Base-by-base conservation (phyloP, 495 filamentous ascomycete species). In the Tuber brumale region DNA sequence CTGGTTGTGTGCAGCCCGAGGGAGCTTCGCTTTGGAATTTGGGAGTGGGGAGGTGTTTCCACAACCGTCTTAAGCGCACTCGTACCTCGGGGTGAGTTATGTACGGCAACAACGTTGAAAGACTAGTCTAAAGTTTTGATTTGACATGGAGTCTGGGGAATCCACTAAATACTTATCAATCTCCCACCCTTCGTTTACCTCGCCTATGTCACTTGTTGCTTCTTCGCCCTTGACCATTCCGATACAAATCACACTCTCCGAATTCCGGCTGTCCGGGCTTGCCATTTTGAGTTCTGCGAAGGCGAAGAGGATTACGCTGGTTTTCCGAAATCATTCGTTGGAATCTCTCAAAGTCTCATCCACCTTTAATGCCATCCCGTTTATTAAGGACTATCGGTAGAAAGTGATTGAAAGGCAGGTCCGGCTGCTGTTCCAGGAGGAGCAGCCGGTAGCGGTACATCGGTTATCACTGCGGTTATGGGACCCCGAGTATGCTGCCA, bases 261-360 rank as follows among this genome's bases (percentile, higher is more conserved):
- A 77, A 77, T 96, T 99, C 83, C 93, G 94, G 83, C 86, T 98
- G n/a, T 97, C 94, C 16, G 95, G 94, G 27, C 97, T 99, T 83
- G 95, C 97, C 76, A 97, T 99, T 75, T 84, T 99, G 43, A 95
- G 98, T 69, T 99, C 97, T 85, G 97, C 94, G 12, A 93, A 92
- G 81, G 94, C 97, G 84, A 99, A 98, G 83, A 95, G 95, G 12
- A 88, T 99, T 70, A 99, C 95, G 0, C 86, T 99, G 48, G 95
- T 99, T 9, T 99, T 99, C 80, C 92, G 95, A 79, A 98, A 99
- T 87, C 95, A 99, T 84, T 95, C 95, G 2, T 89, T 98, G 73
- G 95, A 99, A 81, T 97, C 94, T 16, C 90, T 99, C 77, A 98
- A 97, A 86, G 95, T 98, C 77, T 97, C 95, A 3, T 97, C 94